Evolutionary conservation across 768 basidiomycete genomes (phyloP).

Genomic region (Hirschioporus abietinus): DNA sequence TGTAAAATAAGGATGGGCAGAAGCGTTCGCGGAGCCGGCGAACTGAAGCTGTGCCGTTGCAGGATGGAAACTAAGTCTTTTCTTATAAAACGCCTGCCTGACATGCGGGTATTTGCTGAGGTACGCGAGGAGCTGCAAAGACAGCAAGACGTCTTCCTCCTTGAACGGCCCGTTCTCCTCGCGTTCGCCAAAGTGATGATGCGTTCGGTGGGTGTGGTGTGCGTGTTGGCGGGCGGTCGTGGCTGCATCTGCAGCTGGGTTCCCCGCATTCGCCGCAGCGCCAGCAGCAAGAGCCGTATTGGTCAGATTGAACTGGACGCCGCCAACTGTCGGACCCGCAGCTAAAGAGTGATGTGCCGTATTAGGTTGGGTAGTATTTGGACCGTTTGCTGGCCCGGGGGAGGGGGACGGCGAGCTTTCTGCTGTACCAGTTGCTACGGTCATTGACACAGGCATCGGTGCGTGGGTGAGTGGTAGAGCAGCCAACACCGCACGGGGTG

Average conservation of each 20-base stretch:
- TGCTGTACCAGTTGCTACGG: constrained; percentile 24
- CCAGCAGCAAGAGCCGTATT: constrained; percentile 14
- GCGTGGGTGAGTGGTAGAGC: constrained; percentile 2
- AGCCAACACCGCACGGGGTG: constrained; percentile 12
- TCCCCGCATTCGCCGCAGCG: constrained; percentile 11
- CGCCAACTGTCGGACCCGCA: constrained; percentile 7
- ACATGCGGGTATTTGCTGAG: constrained; percentile 98
- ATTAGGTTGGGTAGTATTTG: constrained; percentile 13
- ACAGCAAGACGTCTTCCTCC: constrained; percentile 90
- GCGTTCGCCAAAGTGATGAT: constrained; percentile 15
- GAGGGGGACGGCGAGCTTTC: constrained; percentile 6
- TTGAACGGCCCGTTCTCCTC: constrained; percentile 65
- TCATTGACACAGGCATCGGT: constrained; percentile 2
- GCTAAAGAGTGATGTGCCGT: constrained; percentile 8
- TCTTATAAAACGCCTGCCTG: constrained; percentile 91
- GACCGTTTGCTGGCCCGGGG: constrained; percentile 10
- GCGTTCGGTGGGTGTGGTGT: constrained; percentile 25
- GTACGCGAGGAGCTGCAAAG: constrained; percentile 91
- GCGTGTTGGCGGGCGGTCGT: constrained; percentile 18
- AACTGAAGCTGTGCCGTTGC: constrained; percentile 45
- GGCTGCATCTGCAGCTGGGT: constrained; percentile 12
- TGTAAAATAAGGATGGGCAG: background rate
- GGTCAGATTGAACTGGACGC: constrained; percentile 7
- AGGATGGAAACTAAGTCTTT: constrained; percentile 75
- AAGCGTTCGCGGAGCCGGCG: constrained; percentile 9